These are phyloP conservation scores for Eutrema japonicum DNA, from an alignment of 345 rosid genomes.

Conservation along the genomic window DNA sequence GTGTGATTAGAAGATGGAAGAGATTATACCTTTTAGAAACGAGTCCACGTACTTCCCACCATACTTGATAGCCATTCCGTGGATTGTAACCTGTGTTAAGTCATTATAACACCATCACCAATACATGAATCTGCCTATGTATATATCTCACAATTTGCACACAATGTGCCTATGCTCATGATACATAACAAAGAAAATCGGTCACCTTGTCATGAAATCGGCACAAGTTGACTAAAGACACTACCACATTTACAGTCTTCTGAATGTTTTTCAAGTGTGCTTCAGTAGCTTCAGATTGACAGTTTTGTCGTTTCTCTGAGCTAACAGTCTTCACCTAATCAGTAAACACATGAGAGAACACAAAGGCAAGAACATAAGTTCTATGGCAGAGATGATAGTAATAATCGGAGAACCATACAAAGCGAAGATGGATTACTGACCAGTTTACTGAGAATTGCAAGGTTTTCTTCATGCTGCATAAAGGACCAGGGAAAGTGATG, in stretches of 20 bases:
- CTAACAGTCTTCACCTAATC: constrained; percentile 59
- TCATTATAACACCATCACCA: constrained; percentile 7
- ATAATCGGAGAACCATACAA: constrained; percentile 6
- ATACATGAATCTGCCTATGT: not conserved
- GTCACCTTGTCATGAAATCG: constrained; percentile 71
- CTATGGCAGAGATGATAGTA: not conserved
- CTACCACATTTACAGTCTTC: constrained; percentile 67
- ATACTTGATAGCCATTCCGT: constrained; percentile 82
- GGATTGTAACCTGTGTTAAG: constrained; percentile 58
- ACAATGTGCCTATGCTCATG: not conserved
- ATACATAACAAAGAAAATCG: not conserved
- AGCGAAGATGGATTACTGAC: constrained; percentile 48
- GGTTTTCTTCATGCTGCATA: constrained; percentile 82
- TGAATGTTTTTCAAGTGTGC: constrained; percentile 54
- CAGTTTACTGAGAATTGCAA: constrained; percentile 57
- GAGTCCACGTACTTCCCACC: constrained; percentile 80
- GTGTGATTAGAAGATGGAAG: constrained; percentile 18
- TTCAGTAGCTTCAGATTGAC: constrained; percentile 50
- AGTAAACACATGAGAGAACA: constrained; percentile 16
- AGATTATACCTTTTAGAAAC: constrained; percentile 70
- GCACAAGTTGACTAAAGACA: constrained; percentile 75
- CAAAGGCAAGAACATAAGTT: constrained; percentile 10
- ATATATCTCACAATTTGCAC: not conserved
- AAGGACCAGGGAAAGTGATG: constrained; percentile 33
- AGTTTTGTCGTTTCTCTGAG: constrained; percentile 49